phyloP scores from a whole-genome alignment of 1,284 basidiomycete genomes.

The Apiotrichum laibachii region DNA sequence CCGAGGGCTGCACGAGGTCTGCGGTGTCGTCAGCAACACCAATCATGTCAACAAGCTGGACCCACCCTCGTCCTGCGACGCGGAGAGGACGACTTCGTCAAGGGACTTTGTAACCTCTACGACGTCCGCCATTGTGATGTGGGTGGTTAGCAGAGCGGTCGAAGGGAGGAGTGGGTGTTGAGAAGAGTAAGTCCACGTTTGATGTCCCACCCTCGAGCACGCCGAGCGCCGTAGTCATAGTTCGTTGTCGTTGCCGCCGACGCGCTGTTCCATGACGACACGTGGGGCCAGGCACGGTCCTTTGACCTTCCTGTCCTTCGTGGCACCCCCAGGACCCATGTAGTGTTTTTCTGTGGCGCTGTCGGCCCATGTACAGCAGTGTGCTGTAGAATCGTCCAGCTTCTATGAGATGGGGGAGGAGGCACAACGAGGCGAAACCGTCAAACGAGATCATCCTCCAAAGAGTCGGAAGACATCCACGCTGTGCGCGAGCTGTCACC shows the following conservation, averaged over 20 bases:
- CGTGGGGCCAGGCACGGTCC: background rate
- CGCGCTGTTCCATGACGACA: background rate
- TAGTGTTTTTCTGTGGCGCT: too few species aligned
- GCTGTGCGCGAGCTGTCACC: too few species aligned
- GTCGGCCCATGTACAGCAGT: too few species aligned
- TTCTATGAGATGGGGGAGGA: too few species aligned
- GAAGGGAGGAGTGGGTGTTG: background rate
- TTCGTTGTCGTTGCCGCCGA: too few species aligned
- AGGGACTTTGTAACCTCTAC: constrained; percentile 16
- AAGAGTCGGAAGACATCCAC: too few species aligned
- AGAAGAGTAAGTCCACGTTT: background rate
- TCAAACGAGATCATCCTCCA: too few species aligned
- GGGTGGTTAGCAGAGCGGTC: background rate
- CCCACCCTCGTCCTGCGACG: constrained; percentile 11
- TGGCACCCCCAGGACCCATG: too few species aligned
- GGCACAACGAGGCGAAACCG: too few species aligned
- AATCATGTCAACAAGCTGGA: background rate
- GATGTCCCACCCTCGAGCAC: too few species aligned
- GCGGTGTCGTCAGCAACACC: background rate
- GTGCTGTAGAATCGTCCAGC: too few species aligned
- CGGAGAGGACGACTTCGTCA: constrained; percentile 19
- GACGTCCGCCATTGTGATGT: constrained; percentile 10
- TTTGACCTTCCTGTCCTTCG: background rate
- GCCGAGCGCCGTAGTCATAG: too few species aligned
- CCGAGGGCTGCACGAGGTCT: constrained; percentile 15